Base-by-base conservation (phyloP, 352 stramenopile genomes). In the Aphanomyces stellatus region DNA sequence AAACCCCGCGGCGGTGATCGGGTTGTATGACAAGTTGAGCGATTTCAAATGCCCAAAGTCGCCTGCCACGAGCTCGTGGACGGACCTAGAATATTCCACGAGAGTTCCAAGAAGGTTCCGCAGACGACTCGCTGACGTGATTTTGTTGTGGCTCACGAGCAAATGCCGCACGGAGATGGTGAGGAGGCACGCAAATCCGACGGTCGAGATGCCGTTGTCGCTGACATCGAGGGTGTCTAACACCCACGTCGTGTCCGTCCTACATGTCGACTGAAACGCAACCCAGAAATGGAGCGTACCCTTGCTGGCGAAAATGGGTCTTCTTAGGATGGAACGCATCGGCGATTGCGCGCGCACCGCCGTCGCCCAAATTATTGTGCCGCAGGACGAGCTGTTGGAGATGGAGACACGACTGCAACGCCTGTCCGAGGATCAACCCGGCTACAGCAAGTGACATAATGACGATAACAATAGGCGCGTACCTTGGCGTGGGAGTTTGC, bases 111-210 rank as follows among this genome's bases (percentile, higher is more conserved):
- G 19, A 5, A 24, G 15, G 13, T 41, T 65, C n/a, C n/a, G n/a
- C n/a, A n/a, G n/a, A n/a, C n/a, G n/a, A n/a, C n/a, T n/a, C n/a
- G n/a, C n/a, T n/a, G n/a, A 67, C 60, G 60, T 67, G 60, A 67
- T 67, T 55, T 67, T 67, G 34, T 67, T 67, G 60, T 57, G 42
- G 60, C 60, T 57, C 19, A 67, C 60, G 33, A 28, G 48, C 28
- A 67, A 33, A 17, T 67, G 41, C 6, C 34, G 33, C 13, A 67
- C 60, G 7, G 10, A 33, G 24, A 57, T 67, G 2, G 28, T 24
- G 3, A 67, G 60, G 22, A 67, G 17, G 8, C n/a, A 43, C 6
- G 37, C 28, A 42, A 67, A 67, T 19, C 60, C 60, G 28, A 57
- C 60, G 42, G 57, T 67, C 7, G 60, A 67, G 22, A 67, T 67